These are phyloP conservation scores for Neoboletus subvelutipes DNA, from an alignment of 768 basidiomycete species.

Conservation along the genomic window DNA sequence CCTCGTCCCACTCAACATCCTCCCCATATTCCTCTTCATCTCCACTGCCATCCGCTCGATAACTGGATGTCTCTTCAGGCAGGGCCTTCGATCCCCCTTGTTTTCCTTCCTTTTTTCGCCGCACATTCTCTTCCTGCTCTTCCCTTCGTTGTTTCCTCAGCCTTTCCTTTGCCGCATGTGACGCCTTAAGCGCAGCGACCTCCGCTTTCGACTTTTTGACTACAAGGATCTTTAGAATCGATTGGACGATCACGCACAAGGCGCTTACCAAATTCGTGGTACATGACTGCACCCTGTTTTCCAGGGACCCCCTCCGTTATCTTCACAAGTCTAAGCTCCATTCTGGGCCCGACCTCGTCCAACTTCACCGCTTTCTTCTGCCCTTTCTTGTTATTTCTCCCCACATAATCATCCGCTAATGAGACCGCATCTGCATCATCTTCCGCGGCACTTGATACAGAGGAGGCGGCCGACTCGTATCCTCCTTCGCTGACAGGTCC, in stretches of 20 bases:
- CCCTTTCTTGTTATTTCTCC: constrained; percentile 90
- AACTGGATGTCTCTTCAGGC: constrained; percentile 36
- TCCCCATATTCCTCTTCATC: constrained; percentile 39
- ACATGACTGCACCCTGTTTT: constrained; percentile 89
- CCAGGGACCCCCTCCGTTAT: constrained; percentile 93
- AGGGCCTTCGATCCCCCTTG: constrained; percentile 25
- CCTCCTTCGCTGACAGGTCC: constrained; percentile 59
- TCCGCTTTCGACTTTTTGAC: constrained; percentile 91
- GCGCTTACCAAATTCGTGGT: constrained; percentile 86
- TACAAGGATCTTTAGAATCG: constrained; percentile 32
- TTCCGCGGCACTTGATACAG: constrained; percentile 77
- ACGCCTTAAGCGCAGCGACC: constrained; percentile 59
- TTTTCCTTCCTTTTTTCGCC: constrained; percentile 64
- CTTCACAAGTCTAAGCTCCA: constrained; percentile 92
- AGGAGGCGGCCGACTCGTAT: constrained; percentile 80
- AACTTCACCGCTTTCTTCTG: constrained; percentile 87
- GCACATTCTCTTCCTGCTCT: constrained; percentile 91
- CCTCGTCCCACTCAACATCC: constrained; percentile 52
- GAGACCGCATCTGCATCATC: constrained; percentile 80
- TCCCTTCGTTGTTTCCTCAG: constrained; percentile 75
- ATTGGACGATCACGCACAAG: neutral
- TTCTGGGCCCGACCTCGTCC: constrained; percentile 92
- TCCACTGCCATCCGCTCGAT: constrained; percentile 43
- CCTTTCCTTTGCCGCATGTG: constrained; percentile 76
- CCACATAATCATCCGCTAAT: constrained; percentile 91